Conservation (phyloP, 106 monocot genomes). For the Apostasia shenzhenica region DNA sequence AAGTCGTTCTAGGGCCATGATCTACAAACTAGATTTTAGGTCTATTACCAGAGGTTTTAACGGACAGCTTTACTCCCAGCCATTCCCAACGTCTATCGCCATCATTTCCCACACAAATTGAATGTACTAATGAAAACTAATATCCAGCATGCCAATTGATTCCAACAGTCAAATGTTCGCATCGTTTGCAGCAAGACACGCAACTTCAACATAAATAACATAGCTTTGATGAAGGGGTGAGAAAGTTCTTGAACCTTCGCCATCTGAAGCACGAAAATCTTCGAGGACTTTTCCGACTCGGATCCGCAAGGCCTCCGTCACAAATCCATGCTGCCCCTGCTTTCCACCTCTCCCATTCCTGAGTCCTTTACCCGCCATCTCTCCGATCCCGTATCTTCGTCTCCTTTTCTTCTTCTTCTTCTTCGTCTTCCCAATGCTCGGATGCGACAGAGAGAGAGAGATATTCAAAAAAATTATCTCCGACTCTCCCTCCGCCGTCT, state of each 20-base stretch:
- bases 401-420: neutral
- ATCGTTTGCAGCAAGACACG: neutral
- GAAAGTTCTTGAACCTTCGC: constrained; percentile 28
- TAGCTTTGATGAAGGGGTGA: too few relatives aligned
- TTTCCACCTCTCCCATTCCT: constrained; percentile 10
- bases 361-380: constrained; percentile 7
- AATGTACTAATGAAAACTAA: neutral
- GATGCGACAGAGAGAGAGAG: too few relatives aligned
- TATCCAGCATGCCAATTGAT: neutral
- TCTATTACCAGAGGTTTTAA: too few relatives aligned
- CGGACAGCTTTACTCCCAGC: neutral
- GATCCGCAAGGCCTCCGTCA: constrained; percentile 40
- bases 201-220: too few relatives aligned
- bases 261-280: constrained; percentile 47
- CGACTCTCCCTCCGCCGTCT: too few relatives aligned
- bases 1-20: too few relatives aligned
- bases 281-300: constrained; percentile 39
- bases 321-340: constrained; percentile 7
- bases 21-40: too few relatives aligned
- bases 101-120: neutral
- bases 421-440: neutral
- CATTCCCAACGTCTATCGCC: neutral
- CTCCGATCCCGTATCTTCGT: neutral
- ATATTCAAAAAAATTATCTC: too few relatives aligned
- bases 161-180: neutral